phyloP scores from a whole-genome alignment of 306 rosid genomes.

The Purshia tridentata region DNA sequence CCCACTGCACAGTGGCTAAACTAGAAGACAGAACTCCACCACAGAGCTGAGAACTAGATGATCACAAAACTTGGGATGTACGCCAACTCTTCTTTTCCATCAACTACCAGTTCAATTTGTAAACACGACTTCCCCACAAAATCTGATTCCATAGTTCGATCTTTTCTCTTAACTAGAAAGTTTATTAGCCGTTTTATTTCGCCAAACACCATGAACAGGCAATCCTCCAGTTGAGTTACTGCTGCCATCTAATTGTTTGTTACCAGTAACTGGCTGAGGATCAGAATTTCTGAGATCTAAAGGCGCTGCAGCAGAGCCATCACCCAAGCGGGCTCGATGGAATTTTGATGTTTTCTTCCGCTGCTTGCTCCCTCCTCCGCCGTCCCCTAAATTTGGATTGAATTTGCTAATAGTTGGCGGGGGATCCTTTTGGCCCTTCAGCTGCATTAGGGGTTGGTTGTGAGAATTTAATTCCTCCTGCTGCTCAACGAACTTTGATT shows the following conservation, averaged over 20 bases:
- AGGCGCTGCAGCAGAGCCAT: conserved; percentile 56
- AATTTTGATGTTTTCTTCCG: conserved; percentile 78
- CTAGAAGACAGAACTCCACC: too few species aligned
- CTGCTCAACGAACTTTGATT: conserved; percentile 44
- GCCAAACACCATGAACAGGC: conserved; percentile 90
- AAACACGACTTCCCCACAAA: neutral
- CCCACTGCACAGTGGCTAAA: neutral
- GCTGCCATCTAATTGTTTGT: conserved; percentile 30
- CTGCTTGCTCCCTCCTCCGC: conserved; percentile 69
- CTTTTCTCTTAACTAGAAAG: conserved; percentile 36
- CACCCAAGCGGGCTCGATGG: conserved; percentile 74
- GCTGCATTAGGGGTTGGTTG: conserved; percentile 38
- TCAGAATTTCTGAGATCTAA: conserved; percentile 39
- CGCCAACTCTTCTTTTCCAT: neutral
- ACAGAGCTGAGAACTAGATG: neutral
- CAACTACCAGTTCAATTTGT: neutral
- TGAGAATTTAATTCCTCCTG: conserved; percentile 35
- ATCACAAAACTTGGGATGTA: neutral
- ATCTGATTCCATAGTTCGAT: neutral
- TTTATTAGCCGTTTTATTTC: conserved; percentile 59
- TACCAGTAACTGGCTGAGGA: conserved; percentile 36
- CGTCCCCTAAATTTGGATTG: conserved; percentile 50
- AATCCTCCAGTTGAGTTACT: conserved; percentile 45
- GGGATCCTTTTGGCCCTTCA: conserved; percentile 34
- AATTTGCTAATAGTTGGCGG: conserved; percentile 40